Percentiles rank a stretch among this genome's conserved stretches.
Conservation (phyloP, 2,329 filamentous ascomycete species). For the Penicillium sp. region DNA sequence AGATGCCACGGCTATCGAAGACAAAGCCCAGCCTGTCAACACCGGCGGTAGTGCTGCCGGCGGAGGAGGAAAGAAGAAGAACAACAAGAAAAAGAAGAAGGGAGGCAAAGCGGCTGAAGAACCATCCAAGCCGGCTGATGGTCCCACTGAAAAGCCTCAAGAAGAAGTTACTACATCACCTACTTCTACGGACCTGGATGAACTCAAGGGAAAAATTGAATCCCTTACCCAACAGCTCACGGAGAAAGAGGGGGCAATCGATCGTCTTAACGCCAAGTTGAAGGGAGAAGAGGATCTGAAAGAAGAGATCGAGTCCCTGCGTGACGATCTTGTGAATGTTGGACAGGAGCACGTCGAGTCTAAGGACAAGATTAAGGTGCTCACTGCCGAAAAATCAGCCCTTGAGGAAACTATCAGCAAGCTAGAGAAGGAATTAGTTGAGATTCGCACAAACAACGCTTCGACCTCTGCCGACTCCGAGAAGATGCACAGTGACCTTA, state of each 20-base stretch:
- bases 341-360: conserved; percentile 79
- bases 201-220: conserved; percentile 36
- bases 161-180: conserved; percentile 32
- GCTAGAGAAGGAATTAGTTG: conserved; percentile 64
- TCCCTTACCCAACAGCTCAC: conserved; percentile 32
- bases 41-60: conserved; percentile 18
- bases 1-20: conserved; percentile 11
- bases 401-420: conserved; percentile 60
- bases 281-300: conserved; percentile 70
- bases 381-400: conserved; percentile 62
- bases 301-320: conserved; percentile 79
- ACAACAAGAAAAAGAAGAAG: conserved; percentile 88
- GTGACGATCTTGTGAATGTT: conserved; percentile 70
- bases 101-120: conserved; percentile 50
- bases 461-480: conserved; percentile 45
- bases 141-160: conserved; percentile 19
- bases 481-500: conserved; percentile 51
- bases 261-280: conserved; percentile 62
- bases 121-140: conserved; percentile 21
- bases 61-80: conserved; percentile 53
- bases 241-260: conserved; percentile 66
- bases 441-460: conserved; percentile 47
- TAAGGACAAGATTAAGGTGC: conserved; percentile 66
- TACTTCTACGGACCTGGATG: conserved; percentile 18
- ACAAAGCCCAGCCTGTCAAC: conserved; percentile 18